Evolutionary conservation across 306 rosid species (phyloP), one percentile per base, ranked within the genome.

Genomic region (Quercus engelmannii): DNA sequence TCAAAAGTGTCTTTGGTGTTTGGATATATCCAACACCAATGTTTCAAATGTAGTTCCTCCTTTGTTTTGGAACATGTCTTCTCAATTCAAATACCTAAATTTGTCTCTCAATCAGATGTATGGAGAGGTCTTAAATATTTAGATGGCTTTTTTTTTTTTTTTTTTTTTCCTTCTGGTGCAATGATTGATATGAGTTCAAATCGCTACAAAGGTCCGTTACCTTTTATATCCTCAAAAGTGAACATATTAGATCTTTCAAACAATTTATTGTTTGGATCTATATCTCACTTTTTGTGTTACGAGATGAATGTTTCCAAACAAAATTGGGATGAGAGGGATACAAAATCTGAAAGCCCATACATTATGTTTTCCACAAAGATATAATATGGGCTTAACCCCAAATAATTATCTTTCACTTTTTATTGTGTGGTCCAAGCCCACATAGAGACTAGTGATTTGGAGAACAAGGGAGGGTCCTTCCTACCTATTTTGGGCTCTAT

Each of bases 111-210:
- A 82, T 58, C 20, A 20, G 68, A 72, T 82, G 14, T 13, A 49
- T 17, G 88, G 88, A 6, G 4, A 20, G 9, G 33, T 81, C 33
- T 78, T 77, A 55, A 73, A 79, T 41, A 51, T 72, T 13, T 1
- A 21, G 5, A 3, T 3, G 5, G 19, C 1, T 4, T 17, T 35
- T 1, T 21, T 3, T 1, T 2, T 0, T 0, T 25, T 25, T 2
- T 4, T 17, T 35, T 1, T n/a, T n/a, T n/a, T n/a, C n/a, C n/a
- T n/a, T n/a, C n/a, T n/a, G n/a, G n/a, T 21, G 2, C 31, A 1
- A 2, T 74, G 71, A 77, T 3, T 0, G 78, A 78, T 84, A 28
- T 84, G n/a, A 73, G 84, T 51, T 73, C 54, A 67, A 84, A 84
- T 52, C 11, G 38, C 1, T 79, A 82, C 12, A 51, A 18, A 30